These are phyloP conservation scores for Aegilops tauschii DNA, from an alignment of 176 grass and related monocot species.

Conservation along the genomic window DNA sequence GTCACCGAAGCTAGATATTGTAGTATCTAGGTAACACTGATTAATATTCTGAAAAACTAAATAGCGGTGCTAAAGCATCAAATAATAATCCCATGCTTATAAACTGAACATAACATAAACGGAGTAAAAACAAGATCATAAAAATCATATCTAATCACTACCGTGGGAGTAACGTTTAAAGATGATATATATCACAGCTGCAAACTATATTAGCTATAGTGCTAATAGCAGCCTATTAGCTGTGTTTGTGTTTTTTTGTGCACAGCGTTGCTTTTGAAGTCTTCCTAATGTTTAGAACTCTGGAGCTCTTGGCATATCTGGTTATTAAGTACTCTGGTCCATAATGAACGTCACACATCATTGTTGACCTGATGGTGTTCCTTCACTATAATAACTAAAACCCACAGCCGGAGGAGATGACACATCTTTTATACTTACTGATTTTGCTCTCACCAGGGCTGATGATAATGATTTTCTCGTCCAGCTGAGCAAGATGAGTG, in stretches of 20 bases:
- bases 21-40: neutral
- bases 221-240: neutral
- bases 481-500: conserved; percentile 68
- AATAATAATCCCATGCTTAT: neutral
- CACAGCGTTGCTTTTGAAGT: neutral
- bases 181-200: neutral
- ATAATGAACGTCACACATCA: neutral
- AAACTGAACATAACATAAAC: neutral
- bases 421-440: conserved; percentile 4
- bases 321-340: neutral
- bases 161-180: neutral
- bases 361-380: neutral
- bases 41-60: neutral
- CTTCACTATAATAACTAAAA: conserved; percentile 5
- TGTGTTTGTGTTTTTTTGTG: neutral
- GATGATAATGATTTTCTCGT: conserved; percentile 90
- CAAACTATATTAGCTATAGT: neutral
- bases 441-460: conserved; percentile 48
- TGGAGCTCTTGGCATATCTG: neutral
- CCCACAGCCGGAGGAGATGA: neutral
- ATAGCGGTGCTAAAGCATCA: neutral
- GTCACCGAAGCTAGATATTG: neutral
- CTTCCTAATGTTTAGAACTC: neutral
- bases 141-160: neutral
- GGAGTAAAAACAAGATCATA: neutral